A percentile compares a stretch with the other conserved stretches of the same genome.
phyloP scores from a whole-genome alignment of 108 stramenopile genomes.

The Discostella stelligeroides region DNA sequence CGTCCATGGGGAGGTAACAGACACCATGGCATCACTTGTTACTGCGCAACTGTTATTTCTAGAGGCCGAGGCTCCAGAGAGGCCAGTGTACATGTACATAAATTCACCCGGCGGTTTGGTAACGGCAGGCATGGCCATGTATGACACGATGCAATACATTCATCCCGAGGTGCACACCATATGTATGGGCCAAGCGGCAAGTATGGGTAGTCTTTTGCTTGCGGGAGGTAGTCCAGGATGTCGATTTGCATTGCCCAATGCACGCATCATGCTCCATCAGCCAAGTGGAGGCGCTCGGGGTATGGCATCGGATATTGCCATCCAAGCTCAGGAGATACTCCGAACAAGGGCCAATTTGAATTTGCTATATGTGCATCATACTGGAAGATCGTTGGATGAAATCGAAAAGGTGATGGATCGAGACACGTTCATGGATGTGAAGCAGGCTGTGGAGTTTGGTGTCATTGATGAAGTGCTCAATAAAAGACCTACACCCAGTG shows the following conservation, averaged over 20 bases:
- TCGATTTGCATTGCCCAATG: slow-evolving; percentile 87
- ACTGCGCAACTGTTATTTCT: slow-evolving; percentile 95
- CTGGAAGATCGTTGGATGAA: slow-evolving; percentile 69
- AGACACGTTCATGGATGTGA: slow-evolving; percentile 90
- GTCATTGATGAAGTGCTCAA: slow-evolving; percentile 89
- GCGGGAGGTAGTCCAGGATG: slow-evolving; percentile 83
- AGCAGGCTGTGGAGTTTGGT: slow-evolving; percentile 90
- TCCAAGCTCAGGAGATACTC: slow-evolving; percentile 87
- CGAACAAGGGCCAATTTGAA: slow-evolving; percentile 79
- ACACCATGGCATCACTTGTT: slow-evolving; percentile 88
- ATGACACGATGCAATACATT: slow-evolving; percentile 98
- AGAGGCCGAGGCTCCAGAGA: slow-evolving; percentile 88
- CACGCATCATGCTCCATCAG: slow-evolving; percentile 96
- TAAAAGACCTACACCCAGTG: slow-evolving; percentile 59
- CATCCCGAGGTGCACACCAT: slow-evolving; percentile 91
- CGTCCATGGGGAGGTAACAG: slow-evolving; percentile 92
- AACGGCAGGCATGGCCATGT: slow-evolving; percentile 94
- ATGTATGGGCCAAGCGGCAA: slow-evolving; percentile 97
- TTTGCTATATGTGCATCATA: slow-evolving; percentile 86
- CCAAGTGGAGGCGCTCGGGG: slow-evolving; percentile 95
- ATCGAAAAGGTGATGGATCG: slow-evolving; percentile 96
- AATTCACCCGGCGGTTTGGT: slow-evolving; percentile 93
- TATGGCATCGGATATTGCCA: slow-evolving; percentile 95
- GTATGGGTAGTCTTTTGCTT: slow-evolving; percentile 92
- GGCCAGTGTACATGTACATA: slow-evolving; percentile 93